Conservation (phyloP, 441 rosid genomes). For the Erodium trifolium region DNA sequence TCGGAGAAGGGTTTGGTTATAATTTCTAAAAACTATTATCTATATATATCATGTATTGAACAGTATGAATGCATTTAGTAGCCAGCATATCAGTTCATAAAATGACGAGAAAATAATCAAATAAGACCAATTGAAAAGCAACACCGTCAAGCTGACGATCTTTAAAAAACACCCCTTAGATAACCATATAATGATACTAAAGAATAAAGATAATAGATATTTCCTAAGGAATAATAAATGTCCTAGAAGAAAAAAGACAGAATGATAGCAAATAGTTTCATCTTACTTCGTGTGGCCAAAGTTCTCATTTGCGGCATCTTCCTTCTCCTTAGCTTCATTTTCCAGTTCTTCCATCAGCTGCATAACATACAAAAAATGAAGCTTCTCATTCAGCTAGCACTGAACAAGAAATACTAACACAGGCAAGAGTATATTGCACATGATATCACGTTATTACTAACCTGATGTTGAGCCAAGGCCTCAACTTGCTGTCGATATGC, state of each 20-base stretch:
- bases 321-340: slow-evolving; percentile 82
- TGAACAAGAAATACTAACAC: slow-evolving; percentile 7
- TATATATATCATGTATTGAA: background rate
- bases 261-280: slow-evolving; percentile 20
- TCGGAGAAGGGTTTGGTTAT: background rate
- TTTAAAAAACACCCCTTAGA: slow-evolving; percentile 1
- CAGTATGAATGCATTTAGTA: background rate
- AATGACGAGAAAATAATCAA: background rate
- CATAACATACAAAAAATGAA: slow-evolving; percentile 23
- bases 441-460: slow-evolving; percentile 23
- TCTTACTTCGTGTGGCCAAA: slow-evolving; percentile 56
- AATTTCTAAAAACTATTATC: background rate
- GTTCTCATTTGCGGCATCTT: slow-evolving; percentile 51
- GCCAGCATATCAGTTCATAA: background rate
- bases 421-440: slow-evolving; percentile 8
- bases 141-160: background rate
- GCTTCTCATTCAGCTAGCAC: slow-evolving; percentile 21
- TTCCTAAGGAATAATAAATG: background rate
- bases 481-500: slow-evolving; percentile 98
- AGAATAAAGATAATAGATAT: background rate
- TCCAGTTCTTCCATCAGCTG: slow-evolving; percentile 93
- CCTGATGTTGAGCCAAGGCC: slow-evolving; percentile 91
- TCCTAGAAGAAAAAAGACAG: background rate
- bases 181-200: background rate
- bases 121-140: background rate